phyloP scores from a whole-genome alignment of 2,329 filamentous ascomycete genomes.

The Aspergillus ruber region DNA sequence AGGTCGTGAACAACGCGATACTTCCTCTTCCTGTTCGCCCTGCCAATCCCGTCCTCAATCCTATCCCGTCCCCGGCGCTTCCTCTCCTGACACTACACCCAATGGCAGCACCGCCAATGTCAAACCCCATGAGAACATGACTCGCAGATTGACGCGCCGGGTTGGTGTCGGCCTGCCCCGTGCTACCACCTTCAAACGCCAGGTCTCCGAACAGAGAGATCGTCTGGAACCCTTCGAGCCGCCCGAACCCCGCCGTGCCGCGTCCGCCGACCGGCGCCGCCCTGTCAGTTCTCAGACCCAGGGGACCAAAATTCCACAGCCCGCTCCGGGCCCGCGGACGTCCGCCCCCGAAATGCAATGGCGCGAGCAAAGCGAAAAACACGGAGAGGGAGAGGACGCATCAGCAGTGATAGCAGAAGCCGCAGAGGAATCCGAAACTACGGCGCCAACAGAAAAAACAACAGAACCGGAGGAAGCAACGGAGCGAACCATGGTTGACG shows the following conservation, averaged over 20 bases:
- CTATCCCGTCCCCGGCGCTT: slow-evolving; percentile 5
- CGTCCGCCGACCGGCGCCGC: slow-evolving; percentile 50
- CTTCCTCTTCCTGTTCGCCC: neutral
- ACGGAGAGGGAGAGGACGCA: neutral
- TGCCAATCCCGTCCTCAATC: slow-evolving; percentile 17
- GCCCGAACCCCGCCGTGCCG: slow-evolving; percentile 56
- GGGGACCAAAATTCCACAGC: slow-evolving; percentile 39
- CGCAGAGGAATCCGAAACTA: neutral
- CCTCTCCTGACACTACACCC: slow-evolving; percentile 5
- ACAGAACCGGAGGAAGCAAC: slow-evolving; percentile 3
- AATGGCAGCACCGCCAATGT: slow-evolving; percentile 8
- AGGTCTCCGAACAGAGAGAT: slow-evolving; percentile 72
- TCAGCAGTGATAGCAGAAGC: neutral
- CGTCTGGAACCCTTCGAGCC: slow-evolving; percentile 62
- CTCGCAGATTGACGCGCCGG: slow-evolving; percentile 31
- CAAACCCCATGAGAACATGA: slow-evolving; percentile 25
- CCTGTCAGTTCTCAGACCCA: slow-evolving; percentile 37
- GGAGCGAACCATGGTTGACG: slow-evolving; percentile 25
- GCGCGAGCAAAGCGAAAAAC: slow-evolving; percentile 18
- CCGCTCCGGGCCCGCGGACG: slow-evolving; percentile 30
- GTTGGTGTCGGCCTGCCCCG: slow-evolving; percentile 75
- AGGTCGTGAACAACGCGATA: slow-evolving; percentile 33
- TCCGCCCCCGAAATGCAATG: slow-evolving; percentile 38
- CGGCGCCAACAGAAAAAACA: slow-evolving; percentile 2
- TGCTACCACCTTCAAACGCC: slow-evolving; percentile 71